These are phyloP conservation scores for Picea sitchensis DNA, from an alignment of 75 land plant species.

Conservation along the genomic window DNA sequence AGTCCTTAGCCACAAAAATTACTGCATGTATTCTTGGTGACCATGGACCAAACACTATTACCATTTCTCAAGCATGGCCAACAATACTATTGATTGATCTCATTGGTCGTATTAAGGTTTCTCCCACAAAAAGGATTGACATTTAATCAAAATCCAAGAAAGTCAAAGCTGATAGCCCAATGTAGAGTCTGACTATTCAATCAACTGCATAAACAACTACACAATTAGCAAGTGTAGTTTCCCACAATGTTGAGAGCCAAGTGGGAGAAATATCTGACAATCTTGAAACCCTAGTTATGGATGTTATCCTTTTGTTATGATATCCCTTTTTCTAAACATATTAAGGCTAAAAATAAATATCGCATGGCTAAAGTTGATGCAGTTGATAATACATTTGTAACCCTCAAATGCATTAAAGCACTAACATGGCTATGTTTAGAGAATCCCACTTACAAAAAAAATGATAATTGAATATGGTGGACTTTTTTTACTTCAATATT, in stretches of 20 bases:
- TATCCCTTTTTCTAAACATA: slow-evolving; percentile 35
- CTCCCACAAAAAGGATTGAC: slow-evolving; percentile 25
- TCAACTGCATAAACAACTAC: slow-evolving; percentile 55
- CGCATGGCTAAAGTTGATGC: slow-evolving; percentile 40
- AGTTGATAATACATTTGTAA: slow-evolving; percentile 67
- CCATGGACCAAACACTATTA: slow-evolving; percentile 59
- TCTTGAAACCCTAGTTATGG: slow-evolving; percentile 35
- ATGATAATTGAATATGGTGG: slow-evolving; percentile 68
- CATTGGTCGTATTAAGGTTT: slow-evolving; percentile 35
- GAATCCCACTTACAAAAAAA: slow-evolving; percentile 43
- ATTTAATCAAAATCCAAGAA: slow-evolving; percentile 39
- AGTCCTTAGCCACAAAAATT: slow-evolving; percentile 53
- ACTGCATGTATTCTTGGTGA: slow-evolving; percentile 69
- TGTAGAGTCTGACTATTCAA: slow-evolving; percentile 82
- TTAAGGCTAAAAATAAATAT: slow-evolving; percentile 36
- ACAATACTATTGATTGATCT: slow-evolving; percentile 63
- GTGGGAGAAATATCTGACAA: slow-evolving; percentile 25
- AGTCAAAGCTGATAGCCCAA: slow-evolving; percentile 47
- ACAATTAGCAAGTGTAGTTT: slow-evolving; percentile 63
- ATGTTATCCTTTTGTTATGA: slow-evolving; percentile 64
- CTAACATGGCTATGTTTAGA: slow-evolving; percentile 79
- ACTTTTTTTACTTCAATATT: slow-evolving; percentile 67
- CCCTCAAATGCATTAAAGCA: slow-evolving; percentile 84
- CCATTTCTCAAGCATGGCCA: slow-evolving; percentile 89
- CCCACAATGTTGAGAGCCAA: slow-evolving; percentile 43